Conservation (phyloP, 2,329 filamentous ascomycete species). For the Calonectria naviculata region DNA sequence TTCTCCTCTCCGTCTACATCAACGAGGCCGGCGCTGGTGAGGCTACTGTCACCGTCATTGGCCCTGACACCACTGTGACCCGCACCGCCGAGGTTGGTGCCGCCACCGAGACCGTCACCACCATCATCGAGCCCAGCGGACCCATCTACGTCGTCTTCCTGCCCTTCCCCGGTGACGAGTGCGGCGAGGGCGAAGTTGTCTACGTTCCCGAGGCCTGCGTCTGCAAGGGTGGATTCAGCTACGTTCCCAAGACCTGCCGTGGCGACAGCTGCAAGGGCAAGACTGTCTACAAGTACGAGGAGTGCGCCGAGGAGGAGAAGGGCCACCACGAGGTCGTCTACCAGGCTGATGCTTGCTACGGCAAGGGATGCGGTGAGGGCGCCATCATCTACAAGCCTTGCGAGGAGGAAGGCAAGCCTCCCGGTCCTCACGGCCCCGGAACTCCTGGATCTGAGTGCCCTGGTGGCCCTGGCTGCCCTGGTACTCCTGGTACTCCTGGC, state of each 20-base stretch:
- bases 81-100: constrained; percentile 23
- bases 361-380: constrained; percentile 5
- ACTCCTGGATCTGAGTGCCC: background rate
- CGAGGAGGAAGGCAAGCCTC: constrained; percentile 22
- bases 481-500: background rate
- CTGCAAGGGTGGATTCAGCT: constrained; percentile 33
- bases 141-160: constrained; percentile 32
- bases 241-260: constrained; percentile 33
- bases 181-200: constrained; percentile 28
- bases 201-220: constrained; percentile 30
- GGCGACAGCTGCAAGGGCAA: constrained; percentile 28
- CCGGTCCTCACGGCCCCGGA: constrained; percentile 14
- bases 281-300: constrained; percentile 38
- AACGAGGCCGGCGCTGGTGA: constrained; percentile 13
- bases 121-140: constrained; percentile 20
- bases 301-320: constrained; percentile 16
- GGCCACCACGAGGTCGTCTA: constrained; percentile 1
- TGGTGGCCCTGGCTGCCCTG: background rate
- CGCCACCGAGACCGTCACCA: constrained; percentile 30
- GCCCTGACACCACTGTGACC: background rate
- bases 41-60: background rate
- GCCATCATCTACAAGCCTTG: constrained; percentile 35
- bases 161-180: constrained; percentile 29
- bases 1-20: constrained; percentile 38
- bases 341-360: constrained; percentile 28